Base-by-base conservation (phyloP, 345 rosid genomes). In the Syzygium aromaticum region DNA sequence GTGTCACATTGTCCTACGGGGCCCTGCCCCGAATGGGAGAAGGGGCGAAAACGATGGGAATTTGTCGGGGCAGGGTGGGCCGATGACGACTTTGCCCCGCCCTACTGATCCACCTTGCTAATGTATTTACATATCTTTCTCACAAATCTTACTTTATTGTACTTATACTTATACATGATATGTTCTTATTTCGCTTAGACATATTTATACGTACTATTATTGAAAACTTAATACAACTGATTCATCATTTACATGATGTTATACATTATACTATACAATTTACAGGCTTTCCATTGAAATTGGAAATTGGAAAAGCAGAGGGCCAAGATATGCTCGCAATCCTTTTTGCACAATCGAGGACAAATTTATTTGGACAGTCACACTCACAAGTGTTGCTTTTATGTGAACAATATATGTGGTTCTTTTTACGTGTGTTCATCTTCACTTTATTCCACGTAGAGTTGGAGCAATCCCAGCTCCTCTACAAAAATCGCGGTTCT, bases 271-370 rank as follows among this genome's bases (percentile, higher is more conserved):
- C 1, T 59, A 11, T 27, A 27, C 30, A 59, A 3, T 11, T 59
- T 7, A 3, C 6, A 63, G 14, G 1, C 0, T n/a, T n/a, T 63
- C 3, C 8, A 27, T n/a, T 13, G 28, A 3, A 61, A 61, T 0
- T n/a, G 73, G 9, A 61, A 63, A 63, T n/a, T 63, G 14, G 30
- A 63, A 63, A n/a, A 4, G 2, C 59, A 59, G 7, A 27, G 3
- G 27, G 0, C 15, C 30, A 27, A 59, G 8, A 1, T n/a, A 61
- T 3, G 19, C 73, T n/a, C 30, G 13, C 54, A 52, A 15, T 52
- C 54, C 6, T 52, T 52, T 14, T 52, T 52, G 54, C 54, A 15
- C 19, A 52, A 15, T 52, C 54, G 5, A 52, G 54, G 54, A 15
- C 73, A 61, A 61, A n/a, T 13, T 61, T 61, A 61, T 13, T n/a